Evolutionary conservation across 495 filamentous ascomycete genomes (phyloP), one percentile per base, ranked within the genome.

Genomic region (Aspergillus nidulans): DNA sequence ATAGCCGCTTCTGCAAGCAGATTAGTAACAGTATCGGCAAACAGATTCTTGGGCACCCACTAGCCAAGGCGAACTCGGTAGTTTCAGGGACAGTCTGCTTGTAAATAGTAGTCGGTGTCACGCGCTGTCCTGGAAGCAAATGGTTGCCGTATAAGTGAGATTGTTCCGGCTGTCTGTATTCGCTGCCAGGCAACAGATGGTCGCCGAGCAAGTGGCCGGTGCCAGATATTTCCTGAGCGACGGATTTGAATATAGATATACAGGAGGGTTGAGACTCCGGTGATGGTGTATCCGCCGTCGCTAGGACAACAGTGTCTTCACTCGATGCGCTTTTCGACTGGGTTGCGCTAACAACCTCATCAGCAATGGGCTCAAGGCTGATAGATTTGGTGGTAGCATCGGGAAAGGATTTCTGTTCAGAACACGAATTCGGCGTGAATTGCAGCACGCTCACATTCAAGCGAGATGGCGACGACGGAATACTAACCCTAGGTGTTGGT

Each of bases 91-190:
- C 19, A 25, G n/a, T 18, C 4, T 23, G 1, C 26, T 18, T 34
- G 4, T 5, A 5, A 19, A 19, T 24, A 15, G 32, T 18, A 4
- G 32, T 1, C n/a, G 38, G 32, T 10, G 5, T 49, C 10, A 21
- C 19, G 19, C 56, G 32, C 21, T 56, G 56, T 36, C 63, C 61
- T 4, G 63, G 63, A 0, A 66, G 46, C 19, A 63, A 39, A 46
- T 66, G 61, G 21, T 66, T 44, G 2, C 63, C 63, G 40, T 56
- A 50, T 15, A 64, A 42, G 46, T 59, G 60, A 13, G 24, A 15
- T 25, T 2, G 23, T 10, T 20, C 44, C n/a, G n/a, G n/a, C n/a
- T n/a, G n/a, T 18, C 23, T 23, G 25, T 25, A 12, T 15, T 21
- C 19, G 8, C 26, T 15, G 2, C 62, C 56, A 21, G 55, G 56